These are phyloP conservation scores for Brassica carinata DNA, from an alignment of 345 rosid species.

Conservation along the genomic window DNA sequence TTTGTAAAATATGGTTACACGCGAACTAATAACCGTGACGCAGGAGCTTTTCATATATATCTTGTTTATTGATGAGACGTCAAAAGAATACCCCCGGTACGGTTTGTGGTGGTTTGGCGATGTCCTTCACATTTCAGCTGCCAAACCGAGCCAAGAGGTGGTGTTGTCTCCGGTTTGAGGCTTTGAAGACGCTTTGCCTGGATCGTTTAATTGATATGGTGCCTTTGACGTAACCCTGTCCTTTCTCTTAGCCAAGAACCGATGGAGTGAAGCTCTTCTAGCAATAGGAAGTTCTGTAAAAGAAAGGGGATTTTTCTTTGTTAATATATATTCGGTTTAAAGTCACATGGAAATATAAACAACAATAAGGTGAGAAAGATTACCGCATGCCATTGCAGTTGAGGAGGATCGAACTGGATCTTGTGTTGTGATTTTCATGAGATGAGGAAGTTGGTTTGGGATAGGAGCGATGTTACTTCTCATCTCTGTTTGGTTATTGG, in stretches of 20 bases:
- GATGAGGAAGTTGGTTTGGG: slow-evolving; percentile 41
- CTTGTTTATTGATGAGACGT: not conserved
- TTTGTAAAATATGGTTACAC: not conserved
- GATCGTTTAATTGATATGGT: not conserved
- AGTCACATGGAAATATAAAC: not conserved
- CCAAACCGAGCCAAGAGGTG: not conserved
- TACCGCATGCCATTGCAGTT: slow-evolving; percentile 59
- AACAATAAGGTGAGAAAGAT: not conserved
- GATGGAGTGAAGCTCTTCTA: slow-evolving; percentile 86
- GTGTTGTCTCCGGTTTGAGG: not conserved
- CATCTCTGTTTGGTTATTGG: slow-evolving; percentile 39
- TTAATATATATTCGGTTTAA: not conserved
- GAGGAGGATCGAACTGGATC: slow-evolving; percentile 43
- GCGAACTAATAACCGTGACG: not conserved
- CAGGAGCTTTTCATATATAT: not conserved
- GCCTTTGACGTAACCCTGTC: slow-evolving; percentile 66
- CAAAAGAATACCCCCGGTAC: not conserved
- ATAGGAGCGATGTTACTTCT: slow-evolving; percentile 26
- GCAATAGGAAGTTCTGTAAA: slow-evolving; percentile 82
- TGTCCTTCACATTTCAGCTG: not conserved
- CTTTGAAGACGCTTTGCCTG: not conserved
- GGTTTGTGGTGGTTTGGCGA: not conserved
- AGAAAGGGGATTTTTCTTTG: not conserved
- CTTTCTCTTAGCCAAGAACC: slow-evolving; percentile 92
- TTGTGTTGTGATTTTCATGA: slow-evolving; percentile 40